Percentiles rank a stretch among this genome's conserved stretches.
Conservation (phyloP, 495 filamentous ascomycete genomes). For the Beverwykella pulmonaria region DNA sequence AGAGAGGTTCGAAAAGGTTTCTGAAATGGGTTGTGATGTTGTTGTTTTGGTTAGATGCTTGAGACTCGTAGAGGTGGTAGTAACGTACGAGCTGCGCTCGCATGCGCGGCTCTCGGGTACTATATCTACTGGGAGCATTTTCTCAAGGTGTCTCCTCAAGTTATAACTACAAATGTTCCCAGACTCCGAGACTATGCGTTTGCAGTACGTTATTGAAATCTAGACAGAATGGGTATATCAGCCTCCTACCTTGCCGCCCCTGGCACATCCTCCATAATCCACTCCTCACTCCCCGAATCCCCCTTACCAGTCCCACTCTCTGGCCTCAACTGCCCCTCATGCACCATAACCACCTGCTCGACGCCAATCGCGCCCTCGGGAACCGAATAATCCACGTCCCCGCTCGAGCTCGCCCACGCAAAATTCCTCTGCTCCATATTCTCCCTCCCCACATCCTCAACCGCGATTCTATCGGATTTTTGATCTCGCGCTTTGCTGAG, state of each 20-base stretch:
- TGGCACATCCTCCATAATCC: slow-evolving; percentile 29
- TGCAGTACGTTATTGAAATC: too few relatives aligned
- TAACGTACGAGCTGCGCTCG: too few relatives aligned
- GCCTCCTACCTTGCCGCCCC: neutral
- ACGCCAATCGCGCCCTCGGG: slow-evolving; percentile 26
- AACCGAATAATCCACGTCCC: slow-evolving; percentile 5
- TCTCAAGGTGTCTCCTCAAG: too few relatives aligned
- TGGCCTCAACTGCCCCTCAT: neutral
- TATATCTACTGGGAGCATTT: too few relatives aligned
- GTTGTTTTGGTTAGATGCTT: too few relatives aligned
- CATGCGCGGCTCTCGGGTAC: too few relatives aligned
- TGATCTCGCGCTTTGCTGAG: slow-evolving; percentile 5
- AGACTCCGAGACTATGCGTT: too few relatives aligned
- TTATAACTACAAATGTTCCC: too few relatives aligned
- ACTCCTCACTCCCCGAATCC: slow-evolving; percentile 34
- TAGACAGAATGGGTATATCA: neutral
- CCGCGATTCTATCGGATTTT: slow-evolving; percentile 5
- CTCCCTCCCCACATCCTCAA: neutral
- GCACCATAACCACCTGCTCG: slow-evolving; percentile 15
- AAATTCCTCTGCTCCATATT: slow-evolving; percentile 5
- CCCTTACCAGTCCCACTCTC: slow-evolving; percentile 2
- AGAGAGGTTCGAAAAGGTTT: too few relatives aligned
- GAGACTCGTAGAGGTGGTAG: too few relatives aligned
- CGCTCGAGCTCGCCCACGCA: slow-evolving; percentile 26
- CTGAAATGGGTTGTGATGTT: too few relatives aligned